A percentile compares a stretch with the other conserved stretches of the same genome.
Evolutionary conservation across 176 grass and related monocot genomes (phyloP).

Genomic region (Echinochloa phyllopogon): DNA sequence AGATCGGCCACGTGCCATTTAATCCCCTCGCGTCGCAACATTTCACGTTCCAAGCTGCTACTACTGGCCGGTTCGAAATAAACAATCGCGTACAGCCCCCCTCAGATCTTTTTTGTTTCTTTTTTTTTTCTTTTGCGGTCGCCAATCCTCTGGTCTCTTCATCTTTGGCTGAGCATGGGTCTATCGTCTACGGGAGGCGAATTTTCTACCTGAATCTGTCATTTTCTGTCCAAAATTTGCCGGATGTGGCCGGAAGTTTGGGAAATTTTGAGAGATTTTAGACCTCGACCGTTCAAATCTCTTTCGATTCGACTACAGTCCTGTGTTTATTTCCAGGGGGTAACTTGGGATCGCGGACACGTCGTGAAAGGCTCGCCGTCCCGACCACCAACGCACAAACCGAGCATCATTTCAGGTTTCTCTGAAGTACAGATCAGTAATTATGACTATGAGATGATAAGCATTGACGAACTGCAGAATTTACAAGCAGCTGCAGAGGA

Average conservation of each 20-base stretch:
- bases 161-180: neutral
- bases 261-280: neutral
- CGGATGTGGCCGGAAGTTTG: neutral
- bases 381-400: neutral
- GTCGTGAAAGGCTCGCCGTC: neutral
- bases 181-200: neutral
- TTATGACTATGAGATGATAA: conserved; percentile 24
- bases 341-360: conserved; percentile 15
- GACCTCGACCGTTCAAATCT: neutral
- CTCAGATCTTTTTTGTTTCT: neutral
- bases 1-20: conserved; percentile 57
- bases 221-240: neutral
- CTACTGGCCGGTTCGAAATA: conserved; percentile 21
- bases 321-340: neutral
- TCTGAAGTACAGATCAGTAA: conserved; percentile 36
- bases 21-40: conserved; percentile 35
- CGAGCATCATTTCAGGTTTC: conserved; percentile 15
- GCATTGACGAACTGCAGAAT: neutral
- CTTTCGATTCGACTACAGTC: neutral
- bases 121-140: neutral
- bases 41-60: conserved; percentile 54
- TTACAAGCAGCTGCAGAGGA: neutral
- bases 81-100: neutral
- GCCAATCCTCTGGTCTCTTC: neutral
- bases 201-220: neutral